phyloP scores from a whole-genome alignment of 2,329 filamentous ascomycete genomes.

The Geoglossum cookeanum region DNA sequence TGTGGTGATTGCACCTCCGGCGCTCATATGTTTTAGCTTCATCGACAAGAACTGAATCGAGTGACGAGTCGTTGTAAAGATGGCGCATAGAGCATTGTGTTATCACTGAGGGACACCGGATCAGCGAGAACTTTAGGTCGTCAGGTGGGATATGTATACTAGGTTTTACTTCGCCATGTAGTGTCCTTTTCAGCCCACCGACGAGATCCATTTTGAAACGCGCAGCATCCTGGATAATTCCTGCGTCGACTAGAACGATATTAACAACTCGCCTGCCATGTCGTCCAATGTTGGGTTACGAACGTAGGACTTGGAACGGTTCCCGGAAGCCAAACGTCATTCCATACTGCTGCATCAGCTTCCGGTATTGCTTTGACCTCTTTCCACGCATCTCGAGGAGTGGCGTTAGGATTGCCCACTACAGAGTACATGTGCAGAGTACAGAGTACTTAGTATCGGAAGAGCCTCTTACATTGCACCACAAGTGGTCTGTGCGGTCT shows the following conservation, averaged over 20 bases:
- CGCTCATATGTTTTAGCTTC: constrained; percentile 59
- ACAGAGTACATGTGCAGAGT: too few relatives aligned
- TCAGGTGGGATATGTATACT: constrained; percentile 30
- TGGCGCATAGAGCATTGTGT: constrained; percentile 67
- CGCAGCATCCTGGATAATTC: constrained; percentile 64
- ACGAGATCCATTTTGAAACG: constrained; percentile 82
- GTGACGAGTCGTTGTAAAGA: constrained; percentile 44
- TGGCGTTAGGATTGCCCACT: background rate
- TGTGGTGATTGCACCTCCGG: constrained; percentile 58
- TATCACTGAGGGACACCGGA: constrained; percentile 36
- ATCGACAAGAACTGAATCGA: constrained; percentile 42
- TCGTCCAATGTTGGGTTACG: constrained; percentile 11
- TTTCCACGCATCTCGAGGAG: constrained; percentile 42
- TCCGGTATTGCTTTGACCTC: constrained; percentile 55
- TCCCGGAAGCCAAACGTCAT: constrained; percentile 79
- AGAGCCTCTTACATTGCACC: background rate
- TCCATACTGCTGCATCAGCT: constrained; percentile 86
- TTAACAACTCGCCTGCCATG: background rate
- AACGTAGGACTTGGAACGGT: constrained; percentile 76
- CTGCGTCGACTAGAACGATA: constrained; percentile 46
- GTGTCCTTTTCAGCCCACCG: constrained; percentile 55
- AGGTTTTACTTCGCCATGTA: constrained; percentile 72
- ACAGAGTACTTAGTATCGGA: background rate
- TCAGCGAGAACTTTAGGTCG: background rate
- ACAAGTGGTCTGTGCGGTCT: constrained; percentile 1